These are phyloP conservation scores for Torulaspora franciscae DNA, from an alignment of 805 yeast species.

Conservation along the genomic window DNA sequence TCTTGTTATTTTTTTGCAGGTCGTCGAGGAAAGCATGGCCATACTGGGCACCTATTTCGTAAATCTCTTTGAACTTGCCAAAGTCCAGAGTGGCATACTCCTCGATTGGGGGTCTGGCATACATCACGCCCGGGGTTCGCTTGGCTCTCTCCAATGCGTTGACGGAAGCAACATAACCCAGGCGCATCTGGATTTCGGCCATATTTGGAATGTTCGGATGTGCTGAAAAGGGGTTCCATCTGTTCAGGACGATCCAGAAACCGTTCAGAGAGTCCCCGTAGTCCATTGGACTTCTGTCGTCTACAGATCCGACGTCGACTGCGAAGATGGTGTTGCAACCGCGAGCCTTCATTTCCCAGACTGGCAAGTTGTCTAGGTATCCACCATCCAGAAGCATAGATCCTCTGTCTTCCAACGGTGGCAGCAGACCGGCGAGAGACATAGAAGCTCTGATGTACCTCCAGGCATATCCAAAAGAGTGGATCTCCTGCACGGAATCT, in stretches of 20 bases:
- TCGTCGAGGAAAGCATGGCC: slow-evolving; percentile 55
- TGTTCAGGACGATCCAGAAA: slow-evolving; percentile 78
- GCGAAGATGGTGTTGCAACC: slow-evolving; percentile 89
- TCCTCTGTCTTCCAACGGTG: slow-evolving; percentile 80
- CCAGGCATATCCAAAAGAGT: slow-evolving; percentile 91
- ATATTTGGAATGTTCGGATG: slow-evolving; percentile 88
- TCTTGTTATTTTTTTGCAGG: slow-evolving; percentile 46
- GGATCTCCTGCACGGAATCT: slow-evolving; percentile 91
- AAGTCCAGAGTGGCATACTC: slow-evolving; percentile 88
- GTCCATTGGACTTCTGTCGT: slow-evolving; percentile 81
- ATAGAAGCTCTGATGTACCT: slow-evolving; percentile 91
- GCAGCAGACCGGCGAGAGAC: slow-evolving; percentile 91
- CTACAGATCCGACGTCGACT: slow-evolving; percentile 92
- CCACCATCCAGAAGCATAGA: slow-evolving; percentile 95
- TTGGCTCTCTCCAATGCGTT: slow-evolving; percentile 89
- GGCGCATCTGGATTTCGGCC: slow-evolving; percentile 89
- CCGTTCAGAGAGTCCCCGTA: slow-evolving; percentile 95
- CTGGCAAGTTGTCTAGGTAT: slow-evolving; percentile 89
- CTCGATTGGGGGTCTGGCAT: slow-evolving; percentile 92
- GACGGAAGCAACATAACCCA: slow-evolving; percentile 93
- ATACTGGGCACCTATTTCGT: slow-evolving; percentile 70
- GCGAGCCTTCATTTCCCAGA: slow-evolving; percentile 79
- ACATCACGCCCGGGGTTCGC: slow-evolving; percentile 74
- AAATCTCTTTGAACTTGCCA: slow-evolving; percentile 86
- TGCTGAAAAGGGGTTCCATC: slow-evolving; percentile 84